Evolutionary conservation across 2,329 filamentous ascomycete genomes (phyloP).

Genomic region (Stagonosporopsis tanaceti): DNA sequence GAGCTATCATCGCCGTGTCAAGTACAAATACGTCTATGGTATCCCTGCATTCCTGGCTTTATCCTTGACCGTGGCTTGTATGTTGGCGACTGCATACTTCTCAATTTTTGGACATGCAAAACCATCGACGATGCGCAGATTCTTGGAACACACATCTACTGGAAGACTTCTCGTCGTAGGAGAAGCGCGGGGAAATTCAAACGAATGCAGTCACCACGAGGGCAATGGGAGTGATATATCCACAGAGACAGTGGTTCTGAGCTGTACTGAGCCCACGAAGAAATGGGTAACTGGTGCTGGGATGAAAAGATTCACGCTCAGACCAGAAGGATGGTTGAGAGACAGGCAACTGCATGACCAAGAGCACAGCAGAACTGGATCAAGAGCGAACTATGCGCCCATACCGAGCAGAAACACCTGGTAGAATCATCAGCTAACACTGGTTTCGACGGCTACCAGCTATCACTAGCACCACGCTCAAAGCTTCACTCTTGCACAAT

Average conservation of each 20-base stretch:
- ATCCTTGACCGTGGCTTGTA: background rate
- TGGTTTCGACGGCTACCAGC: too few species aligned
- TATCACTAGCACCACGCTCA: background rate
- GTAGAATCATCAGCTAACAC: background rate
- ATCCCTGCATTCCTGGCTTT: background rate
- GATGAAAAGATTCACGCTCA: background rate
- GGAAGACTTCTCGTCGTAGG: background rate
- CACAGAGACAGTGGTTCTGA: background rate
- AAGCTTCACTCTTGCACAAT: background rate
- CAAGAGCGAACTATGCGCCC: background rate
- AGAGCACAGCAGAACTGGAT: background rate
- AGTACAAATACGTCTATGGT: slow-evolving; percentile 1
- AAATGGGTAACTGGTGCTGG: background rate
- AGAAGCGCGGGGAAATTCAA: background rate
- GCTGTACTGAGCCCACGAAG: background rate
- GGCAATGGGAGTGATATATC: background rate
- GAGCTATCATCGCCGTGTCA: background rate
- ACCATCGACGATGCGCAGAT: background rate
- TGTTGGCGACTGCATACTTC: background rate
- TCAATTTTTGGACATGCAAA: background rate
- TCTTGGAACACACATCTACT: background rate
- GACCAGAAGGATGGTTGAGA: background rate
- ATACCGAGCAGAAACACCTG: background rate
- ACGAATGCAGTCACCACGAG: background rate
- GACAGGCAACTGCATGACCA: background rate